Conservation (phyloP, 2,329 filamentous ascomycete species). For the Penicillium rolfsii region DNA sequence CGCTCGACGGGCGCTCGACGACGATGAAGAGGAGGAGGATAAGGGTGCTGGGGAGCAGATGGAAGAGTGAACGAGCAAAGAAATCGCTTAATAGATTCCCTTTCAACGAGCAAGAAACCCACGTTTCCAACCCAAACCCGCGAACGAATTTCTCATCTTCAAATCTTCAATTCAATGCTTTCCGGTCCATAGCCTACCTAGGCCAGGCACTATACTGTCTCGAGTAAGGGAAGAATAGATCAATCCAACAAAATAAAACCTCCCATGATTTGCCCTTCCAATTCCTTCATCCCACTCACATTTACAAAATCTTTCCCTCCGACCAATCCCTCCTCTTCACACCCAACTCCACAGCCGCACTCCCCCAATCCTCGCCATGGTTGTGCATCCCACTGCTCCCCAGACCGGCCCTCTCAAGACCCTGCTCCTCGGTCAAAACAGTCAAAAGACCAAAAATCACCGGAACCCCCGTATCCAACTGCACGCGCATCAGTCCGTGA, state of each 20-base stretch:
- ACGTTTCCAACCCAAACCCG: background rate
- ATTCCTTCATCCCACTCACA: background rate
- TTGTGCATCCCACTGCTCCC: slow-evolving; percentile 68
- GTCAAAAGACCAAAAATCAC: slow-evolving; percentile 93
- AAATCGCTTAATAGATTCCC: slow-evolving; percentile 4
- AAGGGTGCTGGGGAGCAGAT: slow-evolving; percentile 73
- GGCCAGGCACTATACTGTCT: background rate
- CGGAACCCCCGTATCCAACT: slow-evolving; percentile 84
- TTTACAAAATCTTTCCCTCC: slow-evolving; percentile 62
- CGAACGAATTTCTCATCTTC: slow-evolving; percentile 16
- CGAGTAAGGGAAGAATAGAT: background rate
- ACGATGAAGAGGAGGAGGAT: slow-evolving; percentile 80
- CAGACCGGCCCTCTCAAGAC: slow-evolving; percentile 79
- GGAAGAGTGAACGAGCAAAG: slow-evolving; percentile 69
- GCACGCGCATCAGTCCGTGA: slow-evolving; percentile 91
- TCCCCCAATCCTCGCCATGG: slow-evolving; percentile 95
- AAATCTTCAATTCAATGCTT: slow-evolving; percentile 9
- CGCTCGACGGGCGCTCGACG: slow-evolving; percentile 87
- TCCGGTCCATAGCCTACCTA: background rate
- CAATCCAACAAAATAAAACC: background rate
- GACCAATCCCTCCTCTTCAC: slow-evolving; percentile 85
- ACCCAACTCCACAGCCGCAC: slow-evolving; percentile 90
- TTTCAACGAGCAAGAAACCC: slow-evolving; percentile 15
- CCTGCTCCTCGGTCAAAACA: slow-evolving; percentile 85
- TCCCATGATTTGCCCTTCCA: background rate